Percentiles rank a stretch among this genome's conserved stretches.
Evolutionary conservation across 441 rosid species (phyloP).

Genomic region (Erodium texanum): DNA sequence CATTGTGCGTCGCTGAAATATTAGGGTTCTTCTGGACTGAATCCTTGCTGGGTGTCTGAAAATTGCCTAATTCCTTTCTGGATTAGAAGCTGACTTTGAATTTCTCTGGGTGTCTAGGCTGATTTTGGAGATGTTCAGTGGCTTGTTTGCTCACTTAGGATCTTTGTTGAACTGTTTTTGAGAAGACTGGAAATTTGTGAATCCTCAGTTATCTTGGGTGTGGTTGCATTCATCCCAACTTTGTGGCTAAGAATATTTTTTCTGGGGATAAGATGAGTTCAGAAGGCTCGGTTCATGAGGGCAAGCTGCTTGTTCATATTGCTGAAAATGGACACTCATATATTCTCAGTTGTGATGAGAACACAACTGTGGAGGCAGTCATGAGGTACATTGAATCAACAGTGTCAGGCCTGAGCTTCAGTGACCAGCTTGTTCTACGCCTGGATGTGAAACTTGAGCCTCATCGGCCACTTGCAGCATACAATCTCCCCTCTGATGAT

Average conservation of each 20-base stretch:
- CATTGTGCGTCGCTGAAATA: conserved; percentile 12
- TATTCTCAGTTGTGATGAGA: conserved; percentile 58
- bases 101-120: conserved; percentile 7
- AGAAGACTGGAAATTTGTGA: too few relatives aligned
- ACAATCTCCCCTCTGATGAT: conserved; percentile 63
- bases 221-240: conserved; percentile 16
- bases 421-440: conserved; percentile 82
- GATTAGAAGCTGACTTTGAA: conserved; percentile 11
- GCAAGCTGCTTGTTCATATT: conserved; percentile 70
- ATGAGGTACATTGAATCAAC: conserved; percentile 55
- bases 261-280: conserved; percentile 57
- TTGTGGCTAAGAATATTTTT: conserved; percentile 28
- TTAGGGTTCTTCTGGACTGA: conserved; percentile 9
- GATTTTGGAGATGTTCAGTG: not conserved
- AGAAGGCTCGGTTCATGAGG: conserved; percentile 39
- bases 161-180: conserved; percentile 8
- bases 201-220: not conserved
- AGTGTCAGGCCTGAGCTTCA: conserved; percentile 41
- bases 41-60: conserved; percentile 17
- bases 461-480: conserved; percentile 57
- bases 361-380: conserved; percentile 57
- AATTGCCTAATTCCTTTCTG: conserved; percentile 11
- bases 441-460: conserved; percentile 82
- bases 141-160: not conserved
- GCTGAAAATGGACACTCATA: conserved; percentile 85